Conservation (phyloP, 495 filamentous ascomycete species). For the Massariosphaeria phaeospora region DNA sequence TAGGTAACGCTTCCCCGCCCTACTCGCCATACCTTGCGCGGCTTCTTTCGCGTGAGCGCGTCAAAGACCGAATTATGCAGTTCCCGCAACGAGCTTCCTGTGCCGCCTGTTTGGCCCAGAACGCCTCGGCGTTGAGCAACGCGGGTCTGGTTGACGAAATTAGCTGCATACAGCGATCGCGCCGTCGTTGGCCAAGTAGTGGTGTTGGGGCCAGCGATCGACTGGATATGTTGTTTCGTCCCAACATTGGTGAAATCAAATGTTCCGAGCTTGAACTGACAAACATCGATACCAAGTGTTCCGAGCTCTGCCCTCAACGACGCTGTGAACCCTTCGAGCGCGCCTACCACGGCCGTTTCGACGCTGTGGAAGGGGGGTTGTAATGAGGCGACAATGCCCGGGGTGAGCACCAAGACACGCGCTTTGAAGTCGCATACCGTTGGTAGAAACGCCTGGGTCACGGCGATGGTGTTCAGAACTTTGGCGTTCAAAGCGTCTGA, state of each 20-base stretch:
- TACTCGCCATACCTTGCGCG: constrained; percentile 58
- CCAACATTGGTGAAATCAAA: constrained; percentile 58
- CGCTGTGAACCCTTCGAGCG: constrained; percentile 71
- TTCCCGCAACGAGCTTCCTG: constrained; percentile 65
- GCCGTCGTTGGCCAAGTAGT: constrained; percentile 32
- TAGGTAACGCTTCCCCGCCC: constrained; percentile 79
- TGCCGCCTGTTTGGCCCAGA: constrained; percentile 45
- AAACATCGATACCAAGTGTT: constrained; percentile 66
- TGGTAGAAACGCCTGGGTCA: constrained; percentile 79
- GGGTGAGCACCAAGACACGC: constrained; percentile 72
- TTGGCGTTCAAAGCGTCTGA: constrained; percentile 86
- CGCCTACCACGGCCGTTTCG: constrained; percentile 72
- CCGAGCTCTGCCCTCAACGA: constrained; percentile 72
- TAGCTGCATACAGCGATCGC: constrained; percentile 38
- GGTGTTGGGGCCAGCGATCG: constrained; percentile 29
- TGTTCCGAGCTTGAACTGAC: constrained; percentile 79
- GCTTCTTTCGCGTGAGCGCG: constrained; percentile 57
- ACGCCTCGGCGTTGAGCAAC: constrained; percentile 42
- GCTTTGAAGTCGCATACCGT: constrained; percentile 57
- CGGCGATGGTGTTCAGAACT: constrained; percentile 85
- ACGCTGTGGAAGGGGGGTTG: constrained; percentile 77
- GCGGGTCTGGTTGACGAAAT: constrained; percentile 50
- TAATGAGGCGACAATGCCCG: constrained; percentile 76
- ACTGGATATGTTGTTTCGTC: constrained; percentile 41
- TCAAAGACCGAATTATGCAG: constrained; percentile 86